Evolutionary conservation across 805 yeast genomes (phyloP).

Genomic region (Kodamaea lidongshanica): DNA sequence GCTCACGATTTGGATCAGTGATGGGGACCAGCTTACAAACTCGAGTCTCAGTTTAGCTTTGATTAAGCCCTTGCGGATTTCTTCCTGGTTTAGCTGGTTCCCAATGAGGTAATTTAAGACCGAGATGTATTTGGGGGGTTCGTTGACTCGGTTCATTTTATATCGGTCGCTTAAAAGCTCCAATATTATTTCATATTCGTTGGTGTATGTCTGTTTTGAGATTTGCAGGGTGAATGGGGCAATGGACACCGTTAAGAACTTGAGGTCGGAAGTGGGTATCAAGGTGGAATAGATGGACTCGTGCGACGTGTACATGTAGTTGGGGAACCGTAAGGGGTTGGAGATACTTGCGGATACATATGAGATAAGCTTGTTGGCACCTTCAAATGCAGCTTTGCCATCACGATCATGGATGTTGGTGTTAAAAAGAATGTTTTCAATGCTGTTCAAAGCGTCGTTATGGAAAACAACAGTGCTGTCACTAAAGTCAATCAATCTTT

Average conservation of each 20-base stretch:
- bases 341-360: conserved; percentile 80
- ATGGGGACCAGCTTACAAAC: conserved; percentile 83
- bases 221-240: conserved; percentile 43
- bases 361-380: conserved; percentile 80
- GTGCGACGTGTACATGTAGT: conserved; percentile 81
- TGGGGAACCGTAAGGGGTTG: conserved; percentile 84
- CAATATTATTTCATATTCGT: conserved; percentile 79
- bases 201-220: conserved; percentile 49
- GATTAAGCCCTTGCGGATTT: conserved; percentile 59
- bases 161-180: conserved; percentile 75
- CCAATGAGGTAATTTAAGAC: conserved; percentile 65
- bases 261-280: conserved; percentile 80
- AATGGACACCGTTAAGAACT: conserved; percentile 45
- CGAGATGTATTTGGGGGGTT: conserved; percentile 51
- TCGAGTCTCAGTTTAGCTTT: conserved; percentile 61
- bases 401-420: conserved; percentile 6
- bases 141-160: conserved; percentile 54
- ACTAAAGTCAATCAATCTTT: conserved; percentile 74
- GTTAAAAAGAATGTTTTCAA: conserved; percentile 45
- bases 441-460: conserved; percentile 71
- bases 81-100: conserved; percentile 56
- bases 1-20: conserved; percentile 70
- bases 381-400: conserved; percentile 60
- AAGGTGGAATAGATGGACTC: conserved; percentile 76
- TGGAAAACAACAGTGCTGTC: conserved; percentile 89